Conservation (phyloP, 192 early-diverging fungal genomes). For the Mortierella antarctica region DNA sequence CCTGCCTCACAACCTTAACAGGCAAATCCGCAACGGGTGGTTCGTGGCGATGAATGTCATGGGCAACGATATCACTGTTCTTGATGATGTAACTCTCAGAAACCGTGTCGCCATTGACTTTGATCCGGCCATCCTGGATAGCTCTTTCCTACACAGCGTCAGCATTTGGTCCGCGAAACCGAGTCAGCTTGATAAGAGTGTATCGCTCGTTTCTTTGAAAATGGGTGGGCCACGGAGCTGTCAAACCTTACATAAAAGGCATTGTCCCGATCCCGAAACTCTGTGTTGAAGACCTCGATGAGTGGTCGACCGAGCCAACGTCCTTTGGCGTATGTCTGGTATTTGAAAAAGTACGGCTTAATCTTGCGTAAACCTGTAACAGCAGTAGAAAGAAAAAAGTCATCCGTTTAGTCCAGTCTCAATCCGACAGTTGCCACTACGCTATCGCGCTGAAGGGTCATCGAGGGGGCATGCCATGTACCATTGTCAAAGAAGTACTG, state of each 20-base stretch:
- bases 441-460: not conserved
- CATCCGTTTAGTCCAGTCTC: not conserved
- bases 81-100: conserved; percentile 69
- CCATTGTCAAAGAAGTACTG: conserved; percentile 73
- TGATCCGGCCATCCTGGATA: conserved; percentile 85
- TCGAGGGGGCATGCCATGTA: conserved; percentile 7
- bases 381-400: not conserved
- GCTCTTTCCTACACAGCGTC: conserved; percentile 64
- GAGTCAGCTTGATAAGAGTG: not conserved
- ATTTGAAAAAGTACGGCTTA: conserved; percentile 85
- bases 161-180: not conserved
- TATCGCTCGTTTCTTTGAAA: not conserved
- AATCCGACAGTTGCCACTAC: not conserved
- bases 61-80: conserved; percentile 84
- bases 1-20: conserved; percentile 73
- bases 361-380: conserved; percentile 79
- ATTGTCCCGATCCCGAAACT: conserved; percentile 86
- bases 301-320: conserved; percentile 85
- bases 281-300: conserved; percentile 84
- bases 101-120: conserved; percentile 75
- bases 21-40: conserved; percentile 81
- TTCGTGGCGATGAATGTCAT: conserved; percentile 94
- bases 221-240: too few relatives aligned
- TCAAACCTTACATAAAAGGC: conserved; percentile 79
- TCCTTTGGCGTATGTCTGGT: conserved; percentile 86